Evolutionary conservation across 225 moss, liverwort and hornwort genomes (phyloP).

Genomic region (Marchantia polymorpha): DNA sequence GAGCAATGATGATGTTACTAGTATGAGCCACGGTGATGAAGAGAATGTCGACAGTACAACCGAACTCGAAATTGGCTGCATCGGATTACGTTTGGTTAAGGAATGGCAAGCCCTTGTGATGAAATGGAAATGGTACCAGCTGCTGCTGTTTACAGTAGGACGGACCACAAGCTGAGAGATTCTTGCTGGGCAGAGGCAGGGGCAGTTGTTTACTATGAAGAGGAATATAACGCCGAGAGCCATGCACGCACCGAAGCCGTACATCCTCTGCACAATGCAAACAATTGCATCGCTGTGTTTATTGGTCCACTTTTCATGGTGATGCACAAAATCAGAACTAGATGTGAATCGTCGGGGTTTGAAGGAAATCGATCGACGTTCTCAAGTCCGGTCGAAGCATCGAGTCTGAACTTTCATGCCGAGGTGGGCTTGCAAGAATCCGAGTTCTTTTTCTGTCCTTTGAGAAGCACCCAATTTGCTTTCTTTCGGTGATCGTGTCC

Average conservation of each 20-base stretch:
- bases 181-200: not conserved
- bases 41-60: too few species aligned
- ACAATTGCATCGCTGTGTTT: not conserved
- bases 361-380: not conserved
- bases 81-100: too few species aligned
- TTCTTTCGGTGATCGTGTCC: not conserved
- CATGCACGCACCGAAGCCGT: slow-evolving; percentile 38
- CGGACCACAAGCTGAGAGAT: not conserved
- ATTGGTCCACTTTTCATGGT: too few species aligned
- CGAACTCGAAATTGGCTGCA: too few species aligned
- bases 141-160: not conserved
- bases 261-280: slow-evolving; percentile 37
- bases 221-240: slow-evolving; percentile 39
- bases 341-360: too few species aligned
- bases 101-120: not conserved
- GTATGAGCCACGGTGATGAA: too few species aligned
- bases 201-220: slow-evolving; percentile 32
- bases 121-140: not conserved
- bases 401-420: too few species aligned
- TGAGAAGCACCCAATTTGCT: not conserved
- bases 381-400: not conserved
- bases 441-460: not conserved
- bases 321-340: too few species aligned
- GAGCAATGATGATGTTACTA: too few species aligned
- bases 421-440: not conserved